phyloP scores from a whole-genome alignment of 2,329 filamentous ascomycete genomes.

The Pseudogymnoascus sp. region DNA sequence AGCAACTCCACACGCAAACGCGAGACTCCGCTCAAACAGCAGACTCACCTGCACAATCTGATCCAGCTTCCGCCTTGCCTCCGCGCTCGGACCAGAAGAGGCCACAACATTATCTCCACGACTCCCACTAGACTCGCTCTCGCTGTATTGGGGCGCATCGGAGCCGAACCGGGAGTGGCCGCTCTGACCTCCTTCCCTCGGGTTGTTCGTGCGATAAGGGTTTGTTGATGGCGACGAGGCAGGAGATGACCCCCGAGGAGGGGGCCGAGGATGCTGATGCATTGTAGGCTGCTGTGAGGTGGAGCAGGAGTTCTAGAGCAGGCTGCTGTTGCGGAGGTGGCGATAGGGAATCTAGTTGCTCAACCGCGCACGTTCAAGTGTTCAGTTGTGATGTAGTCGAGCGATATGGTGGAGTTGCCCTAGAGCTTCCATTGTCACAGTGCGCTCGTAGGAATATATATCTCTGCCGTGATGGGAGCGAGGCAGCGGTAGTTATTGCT shows the following conservation, averaged over 20 bases:
- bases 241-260: constrained; percentile 64
- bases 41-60: constrained; percentile 77
- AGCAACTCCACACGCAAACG: constrained; percentile 23
- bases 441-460: background rate
- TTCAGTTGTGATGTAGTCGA: constrained; percentile 1
- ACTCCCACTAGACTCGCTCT: constrained; percentile 40
- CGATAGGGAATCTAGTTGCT: background rate
- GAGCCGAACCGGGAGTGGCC: constrained; percentile 32
- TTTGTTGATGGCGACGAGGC: constrained; percentile 64
- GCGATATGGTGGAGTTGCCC: constrained; percentile 9
- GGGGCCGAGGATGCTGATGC: constrained; percentile 81
- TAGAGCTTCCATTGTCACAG: constrained; percentile 12
- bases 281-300: constrained; percentile 40
- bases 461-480: background rate
- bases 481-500: background rate
- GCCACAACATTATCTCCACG: constrained; percentile 37
- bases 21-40: background rate
- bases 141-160: constrained; percentile 42
- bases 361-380: background rate
- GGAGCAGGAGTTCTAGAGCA: background rate
- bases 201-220: constrained; percentile 62
- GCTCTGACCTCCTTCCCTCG: constrained; percentile 54
- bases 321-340: background rate
- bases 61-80: constrained; percentile 71
- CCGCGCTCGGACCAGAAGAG: constrained; percentile 46